Evolutionary conservation across 352 stramenopile species (phyloP).

Genomic region (Pythium scleroteichum): DNA sequence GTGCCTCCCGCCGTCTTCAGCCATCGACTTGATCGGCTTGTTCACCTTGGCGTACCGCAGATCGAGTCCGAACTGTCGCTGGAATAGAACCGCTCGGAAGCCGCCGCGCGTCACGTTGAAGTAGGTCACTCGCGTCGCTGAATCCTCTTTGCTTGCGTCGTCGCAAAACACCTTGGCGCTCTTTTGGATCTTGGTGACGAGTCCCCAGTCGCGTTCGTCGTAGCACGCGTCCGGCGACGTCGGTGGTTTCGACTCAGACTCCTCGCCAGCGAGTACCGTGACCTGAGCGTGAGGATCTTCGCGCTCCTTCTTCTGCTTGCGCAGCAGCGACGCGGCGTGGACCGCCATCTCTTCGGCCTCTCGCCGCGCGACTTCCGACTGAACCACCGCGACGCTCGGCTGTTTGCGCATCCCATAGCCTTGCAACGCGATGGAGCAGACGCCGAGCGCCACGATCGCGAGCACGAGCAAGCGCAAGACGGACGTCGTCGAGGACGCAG

Average conservation of each 20-base stretch:
- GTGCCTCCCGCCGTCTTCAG: conserved; percentile 34
- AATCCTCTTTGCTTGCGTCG: neutral
- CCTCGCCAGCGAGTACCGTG: neutral
- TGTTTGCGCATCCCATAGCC: conserved; percentile 10
- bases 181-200: conserved; percentile 10
- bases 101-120: conserved; percentile 29
- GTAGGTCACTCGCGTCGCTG: conserved; percentile 20
- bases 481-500: neutral
- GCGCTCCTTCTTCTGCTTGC: neutral
- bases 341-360: neutral
- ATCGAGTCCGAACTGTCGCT: conserved; percentile 49
- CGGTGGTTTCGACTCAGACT: conserved; percentile 3
- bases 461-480: conserved; percentile 6
- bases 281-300: conserved; percentile 6
- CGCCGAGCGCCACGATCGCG: conserved; percentile 8
- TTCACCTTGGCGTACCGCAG: conserved; percentile 29
- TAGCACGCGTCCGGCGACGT: conserved; percentile 25
- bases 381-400: neutral
- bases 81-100: conserved; percentile 36
- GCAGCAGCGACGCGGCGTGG: conserved; percentile 5
- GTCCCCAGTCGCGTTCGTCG: conserved; percentile 35
- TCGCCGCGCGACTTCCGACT: neutral
- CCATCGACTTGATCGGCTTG: conserved; percentile 30
- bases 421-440: conserved; percentile 14
- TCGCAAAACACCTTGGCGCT: conserved; percentile 9